phyloP scores from a whole-genome alignment of 2,329 filamentous ascomycete genomes.

The Akanthomyces dipterigenus region DNA sequence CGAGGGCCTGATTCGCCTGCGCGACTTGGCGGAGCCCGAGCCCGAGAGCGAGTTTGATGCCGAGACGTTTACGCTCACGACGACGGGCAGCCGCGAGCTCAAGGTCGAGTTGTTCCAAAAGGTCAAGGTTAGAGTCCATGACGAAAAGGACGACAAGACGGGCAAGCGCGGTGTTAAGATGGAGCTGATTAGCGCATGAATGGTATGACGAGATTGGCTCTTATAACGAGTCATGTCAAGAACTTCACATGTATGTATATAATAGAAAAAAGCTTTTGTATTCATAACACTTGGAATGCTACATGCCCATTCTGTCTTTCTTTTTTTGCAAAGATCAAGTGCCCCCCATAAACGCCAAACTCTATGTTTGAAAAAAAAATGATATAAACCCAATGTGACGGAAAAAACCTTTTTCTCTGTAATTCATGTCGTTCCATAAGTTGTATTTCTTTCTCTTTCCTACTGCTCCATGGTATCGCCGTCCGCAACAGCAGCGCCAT shows the following conservation, averaged over 20 bases:
- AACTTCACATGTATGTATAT: neutral
- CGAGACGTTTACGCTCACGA: conserved; percentile 72
- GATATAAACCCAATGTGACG: conserved; percentile 10
- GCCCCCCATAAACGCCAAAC: conserved; percentile 17
- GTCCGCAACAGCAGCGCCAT: conserved; percentile 22
- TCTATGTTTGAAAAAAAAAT: conserved; percentile 12
- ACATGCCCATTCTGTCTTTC: conserved; percentile 10
- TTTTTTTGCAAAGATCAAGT: conserved; percentile 10
- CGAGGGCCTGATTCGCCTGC: conserved; percentile 79
- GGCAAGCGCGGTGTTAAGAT: conserved; percentile 89
- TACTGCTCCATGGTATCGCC: conserved; percentile 49
- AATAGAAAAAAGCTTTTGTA: neutral
- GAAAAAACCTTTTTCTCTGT: conserved; percentile 1
- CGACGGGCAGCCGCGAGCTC: conserved; percentile 47
- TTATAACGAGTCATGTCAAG: neutral
- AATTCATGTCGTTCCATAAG: conserved; percentile 3
- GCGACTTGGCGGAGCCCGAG: conserved; percentile 72
- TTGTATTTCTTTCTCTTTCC: neutral
- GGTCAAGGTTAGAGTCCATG: conserved; percentile 80
- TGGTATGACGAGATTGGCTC: neutral
- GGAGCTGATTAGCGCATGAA: conserved; percentile 46
- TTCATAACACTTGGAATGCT: conserved; percentile 6
- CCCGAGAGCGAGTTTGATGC: conserved; percentile 78
- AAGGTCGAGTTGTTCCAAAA: conserved; percentile 85
- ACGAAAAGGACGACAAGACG: conserved; percentile 91